phyloP scores from a whole-genome alignment of 352 stramenopile genomes.

The Phytophthora capsici region DNA sequence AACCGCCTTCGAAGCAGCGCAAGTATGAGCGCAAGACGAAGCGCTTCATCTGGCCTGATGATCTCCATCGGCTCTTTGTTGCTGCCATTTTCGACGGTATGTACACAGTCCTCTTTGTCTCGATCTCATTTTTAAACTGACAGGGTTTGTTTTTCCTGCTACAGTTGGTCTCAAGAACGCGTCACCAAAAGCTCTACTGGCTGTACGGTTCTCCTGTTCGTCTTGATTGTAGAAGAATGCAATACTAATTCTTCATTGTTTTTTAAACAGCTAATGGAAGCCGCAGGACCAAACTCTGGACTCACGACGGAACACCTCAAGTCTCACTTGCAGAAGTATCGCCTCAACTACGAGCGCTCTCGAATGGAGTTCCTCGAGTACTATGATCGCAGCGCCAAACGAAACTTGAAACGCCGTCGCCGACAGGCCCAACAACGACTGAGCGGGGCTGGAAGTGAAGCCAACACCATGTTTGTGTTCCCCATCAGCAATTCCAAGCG shows the following conservation, averaged over 20 bases:
- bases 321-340: slow-evolving; percentile 90
- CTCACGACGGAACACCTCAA: slow-evolving; percentile 90
- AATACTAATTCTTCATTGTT: slow-evolving; percentile 12
- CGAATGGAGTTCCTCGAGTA: slow-evolving; percentile 87
- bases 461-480: slow-evolving; percentile 84
- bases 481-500: slow-evolving; percentile 71
- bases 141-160: slow-evolving; percentile 6
- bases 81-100: slow-evolving; percentile 87
- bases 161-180: slow-evolving; percentile 90
- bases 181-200: slow-evolving; percentile 81
- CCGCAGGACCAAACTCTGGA: slow-evolving; percentile 53
- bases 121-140: slow-evolving; percentile 5
- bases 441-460: slow-evolving; percentile 37
- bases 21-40: slow-evolving; percentile 92
- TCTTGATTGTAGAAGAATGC: background rate
- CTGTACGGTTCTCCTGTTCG: slow-evolving; percentile 41
- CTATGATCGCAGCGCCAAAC: slow-evolving; percentile 80
- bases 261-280: slow-evolving; percentile 69
- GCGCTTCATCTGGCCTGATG: slow-evolving; percentile 88
- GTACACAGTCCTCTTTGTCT: slow-evolving; percentile 12
- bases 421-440: slow-evolving; percentile 43
- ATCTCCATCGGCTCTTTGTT: slow-evolving; percentile 89
- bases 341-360: slow-evolving; percentile 88
- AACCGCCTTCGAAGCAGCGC: slow-evolving; percentile 53
- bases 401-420: slow-evolving; percentile 61